A percentile compares a stretch with the other conserved stretches of the same genome.
These are phyloP conservation scores for Chalaropsis thielavioides DNA, from an alignment of 2,329 filamentous ascomycete genomes.

Conservation along the genomic window DNA sequence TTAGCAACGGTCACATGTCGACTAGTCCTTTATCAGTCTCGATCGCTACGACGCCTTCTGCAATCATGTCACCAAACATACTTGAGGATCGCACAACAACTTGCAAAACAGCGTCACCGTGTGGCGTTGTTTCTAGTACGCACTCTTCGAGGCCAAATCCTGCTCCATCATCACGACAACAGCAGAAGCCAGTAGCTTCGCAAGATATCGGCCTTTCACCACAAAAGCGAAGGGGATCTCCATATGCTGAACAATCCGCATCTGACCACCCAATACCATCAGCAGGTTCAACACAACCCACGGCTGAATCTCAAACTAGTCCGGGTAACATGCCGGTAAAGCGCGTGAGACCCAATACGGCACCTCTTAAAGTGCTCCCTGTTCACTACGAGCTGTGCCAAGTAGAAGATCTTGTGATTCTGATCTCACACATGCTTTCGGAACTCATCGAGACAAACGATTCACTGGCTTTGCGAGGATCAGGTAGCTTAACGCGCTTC, in stretches of 20 bases:
- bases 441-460: conserved; percentile 93
- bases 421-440: conserved; percentile 90
- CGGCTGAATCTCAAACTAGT: not conserved
- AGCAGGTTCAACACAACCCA: conserved; percentile 23
- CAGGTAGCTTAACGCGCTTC: conserved; percentile 76
- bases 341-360: conserved; percentile 36
- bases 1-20: not conserved
- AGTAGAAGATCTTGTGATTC: conserved; percentile 71
- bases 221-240: conserved; percentile 15
- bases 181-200: not conserved
- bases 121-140: not conserved
- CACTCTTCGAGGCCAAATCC: not conserved
- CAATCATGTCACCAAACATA: conserved; percentile 3
- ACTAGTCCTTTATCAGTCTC: conserved; percentile 1
- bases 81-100: not conserved
- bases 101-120: not conserved
- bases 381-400: conserved; percentile 66
- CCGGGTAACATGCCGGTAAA: conserved; percentile 26
- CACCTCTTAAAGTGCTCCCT: conserved; percentile 47
- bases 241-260: not conserved
- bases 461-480: conserved; percentile 56
- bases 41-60: not conserved
- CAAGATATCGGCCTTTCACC: conserved; percentile 11
- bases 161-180: not conserved
- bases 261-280: not conserved